Conservation (phyloP, 805 yeast species). For the Lipomyces oligophaga region DNA sequence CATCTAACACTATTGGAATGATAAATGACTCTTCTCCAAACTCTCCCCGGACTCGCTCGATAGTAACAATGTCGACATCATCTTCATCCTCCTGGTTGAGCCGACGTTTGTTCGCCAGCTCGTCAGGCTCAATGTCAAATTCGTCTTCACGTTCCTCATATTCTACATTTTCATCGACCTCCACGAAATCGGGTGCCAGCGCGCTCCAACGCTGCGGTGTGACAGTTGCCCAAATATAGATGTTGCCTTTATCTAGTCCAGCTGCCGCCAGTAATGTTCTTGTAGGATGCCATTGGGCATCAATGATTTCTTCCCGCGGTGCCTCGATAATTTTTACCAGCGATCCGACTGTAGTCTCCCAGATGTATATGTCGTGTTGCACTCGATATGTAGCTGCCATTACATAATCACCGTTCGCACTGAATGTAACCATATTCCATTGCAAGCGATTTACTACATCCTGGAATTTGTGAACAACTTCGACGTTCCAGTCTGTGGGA, state of each 20-base stretch:
- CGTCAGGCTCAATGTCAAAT: slow-evolving; percentile 69
- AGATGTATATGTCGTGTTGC: slow-evolving; percentile 81
- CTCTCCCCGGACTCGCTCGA: slow-evolving; percentile 60
- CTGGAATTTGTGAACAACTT: slow-evolving; percentile 75
- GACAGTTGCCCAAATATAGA: slow-evolving; percentile 76
- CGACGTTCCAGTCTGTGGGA: slow-evolving; percentile 49
- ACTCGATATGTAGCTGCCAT: slow-evolving; percentile 86
- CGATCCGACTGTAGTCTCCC: slow-evolving; percentile 91
- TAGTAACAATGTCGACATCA: slow-evolving; percentile 60
- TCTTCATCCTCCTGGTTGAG: slow-evolving; percentile 60
- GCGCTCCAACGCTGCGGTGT: slow-evolving; percentile 96
- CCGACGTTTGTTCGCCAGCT: slow-evolving; percentile 56
- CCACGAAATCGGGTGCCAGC: slow-evolving; percentile 92
- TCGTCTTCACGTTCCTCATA: slow-evolving; percentile 89
- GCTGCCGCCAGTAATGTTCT: slow-evolving; percentile 74
- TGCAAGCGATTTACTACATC: slow-evolving; percentile 84
- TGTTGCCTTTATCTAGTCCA: slow-evolving; percentile 77
- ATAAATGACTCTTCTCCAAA: slow-evolving; percentile 48
- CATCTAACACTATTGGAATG: slow-evolving; percentile 49
- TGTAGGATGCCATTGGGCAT: slow-evolving; percentile 79
- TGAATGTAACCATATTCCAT: slow-evolving; percentile 79
- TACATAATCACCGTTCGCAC: slow-evolving; percentile 73
- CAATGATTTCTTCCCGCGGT: slow-evolving; percentile 80
- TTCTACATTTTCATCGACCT: slow-evolving; percentile 84
- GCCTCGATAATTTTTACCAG: slow-evolving; percentile 85